Evolutionary conservation across 257 asterid species (phyloP), one percentile per base, ranked within the genome.

Genomic region (Ehretia macrophylla): DNA sequence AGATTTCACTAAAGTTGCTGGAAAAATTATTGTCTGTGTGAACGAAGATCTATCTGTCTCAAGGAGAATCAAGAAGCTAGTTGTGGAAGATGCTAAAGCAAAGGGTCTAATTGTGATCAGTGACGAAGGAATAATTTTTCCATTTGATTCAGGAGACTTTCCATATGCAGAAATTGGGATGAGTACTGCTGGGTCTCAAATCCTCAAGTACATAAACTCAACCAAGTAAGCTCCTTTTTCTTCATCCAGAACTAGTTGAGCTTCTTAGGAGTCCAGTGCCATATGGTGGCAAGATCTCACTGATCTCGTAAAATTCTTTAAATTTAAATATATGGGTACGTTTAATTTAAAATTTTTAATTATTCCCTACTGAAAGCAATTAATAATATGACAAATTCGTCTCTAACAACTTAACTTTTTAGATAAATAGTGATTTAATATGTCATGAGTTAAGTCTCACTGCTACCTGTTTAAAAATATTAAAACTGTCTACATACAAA

Each of bases 1-100:
- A 23, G 85, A 88, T 42, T n/a, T 66, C 9, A 72, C 55, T 32
- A 81, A 77, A 67, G 85, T 76, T 40, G 76, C 68, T 0, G 93
- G 93, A 3, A 88, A 83, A 72, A 76, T 88, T 12, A 62, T 88
- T 3, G 86, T 88, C 4, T 88, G 96, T 45, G 44, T 72, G 83
- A 72, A 76, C 16, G 81, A 83, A 16, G 75, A 64, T 45, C 68
- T 77, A 17, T 67, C 17, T 17, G 76, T 76, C 5, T 72, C 90
- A 5, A 77, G 84, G 58, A 66, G 46, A 72, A 72, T 79, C 47
- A 76, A 79, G 87, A 83, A 75, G 27, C 55, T 88, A 52, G 86
- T 81, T 10, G 85, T 79, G 17, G 78, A 81, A 79, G 86, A 88
- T 71, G 79, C 82, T 5, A 73, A 68, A 27, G 93, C 85, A 10